Conservation (phyloP, 2,329 filamentous ascomycete species). For the Ilyonectria sp. region DNA sequence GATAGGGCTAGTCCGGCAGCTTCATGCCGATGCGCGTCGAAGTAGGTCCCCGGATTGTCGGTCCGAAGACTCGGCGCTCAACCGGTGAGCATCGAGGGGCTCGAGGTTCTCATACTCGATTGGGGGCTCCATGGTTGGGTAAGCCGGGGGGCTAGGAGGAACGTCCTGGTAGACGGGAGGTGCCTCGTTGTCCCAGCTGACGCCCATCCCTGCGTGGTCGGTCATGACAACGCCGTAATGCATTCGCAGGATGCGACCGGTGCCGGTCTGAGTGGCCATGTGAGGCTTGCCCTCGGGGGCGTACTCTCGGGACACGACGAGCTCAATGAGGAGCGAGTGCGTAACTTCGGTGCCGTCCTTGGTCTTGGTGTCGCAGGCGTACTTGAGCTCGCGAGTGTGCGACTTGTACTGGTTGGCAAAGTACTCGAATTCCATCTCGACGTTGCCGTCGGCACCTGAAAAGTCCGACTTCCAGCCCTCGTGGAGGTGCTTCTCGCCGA, state of each 20-base stretch:
- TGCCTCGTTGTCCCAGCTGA: constrained; percentile 97
- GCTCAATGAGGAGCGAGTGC: constrained; percentile 90
- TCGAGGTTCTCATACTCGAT: constrained; percentile 59
- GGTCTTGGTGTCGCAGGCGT: constrained; percentile 84
- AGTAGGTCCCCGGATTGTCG: constrained; percentile 23
- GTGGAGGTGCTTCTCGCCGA: constrained; percentile 87
- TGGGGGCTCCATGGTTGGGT: constrained; percentile 60
- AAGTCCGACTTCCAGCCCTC: constrained; percentile 89
- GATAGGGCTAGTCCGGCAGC: background rate
- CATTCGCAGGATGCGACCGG: constrained; percentile 91
- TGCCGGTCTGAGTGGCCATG: constrained; percentile 87
- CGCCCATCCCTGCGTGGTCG: constrained; percentile 87
- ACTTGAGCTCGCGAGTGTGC: constrained; percentile 68
- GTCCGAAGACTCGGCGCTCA: constrained; percentile 37
- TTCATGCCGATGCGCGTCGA: constrained; percentile 34
- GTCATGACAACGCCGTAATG: constrained; percentile 89
- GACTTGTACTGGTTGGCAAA: constrained; percentile 57
- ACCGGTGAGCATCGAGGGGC: constrained; percentile 49
- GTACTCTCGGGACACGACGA: constrained; percentile 95
- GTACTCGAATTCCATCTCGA: constrained; percentile 86
- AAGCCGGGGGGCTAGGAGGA: constrained; percentile 85
- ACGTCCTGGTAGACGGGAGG: constrained; percentile 96
- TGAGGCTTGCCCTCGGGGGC: constrained; percentile 77
- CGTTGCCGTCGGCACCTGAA: constrained; percentile 67
- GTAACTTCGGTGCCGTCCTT: constrained; percentile 82